These are phyloP conservation scores for Microsporum ferrugineum DNA, from an alignment of 2,329 filamentous ascomycete genomes.

Conservation along the genomic window DNA sequence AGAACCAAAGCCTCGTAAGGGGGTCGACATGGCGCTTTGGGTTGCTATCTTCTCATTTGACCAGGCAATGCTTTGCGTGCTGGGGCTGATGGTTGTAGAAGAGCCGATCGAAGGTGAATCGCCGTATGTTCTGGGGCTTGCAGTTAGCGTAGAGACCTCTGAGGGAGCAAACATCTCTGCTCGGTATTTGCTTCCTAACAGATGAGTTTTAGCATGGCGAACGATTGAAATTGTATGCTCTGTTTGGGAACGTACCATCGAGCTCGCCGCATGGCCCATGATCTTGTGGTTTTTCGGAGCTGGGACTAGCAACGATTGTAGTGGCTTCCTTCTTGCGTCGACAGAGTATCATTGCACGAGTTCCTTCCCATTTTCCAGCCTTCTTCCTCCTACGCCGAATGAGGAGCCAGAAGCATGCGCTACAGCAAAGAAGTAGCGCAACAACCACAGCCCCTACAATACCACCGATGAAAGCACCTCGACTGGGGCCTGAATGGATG, in stretches of 20 bases:
- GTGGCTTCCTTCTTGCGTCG: background rate
- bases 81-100: background rate
- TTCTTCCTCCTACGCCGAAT: conserved; percentile 5
- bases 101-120: background rate
- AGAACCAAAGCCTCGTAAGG: background rate
- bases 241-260: background rate
- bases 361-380: background rate
- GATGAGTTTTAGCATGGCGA: background rate
- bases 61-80: background rate
- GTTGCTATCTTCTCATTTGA: background rate
- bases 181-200: background rate
- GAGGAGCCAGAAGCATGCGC: conserved; percentile 2
- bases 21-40: background rate
- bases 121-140: background rate
- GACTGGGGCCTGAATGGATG: background rate
- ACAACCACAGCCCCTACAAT: background rate
- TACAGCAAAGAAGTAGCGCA: background rate
- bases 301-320: background rate
- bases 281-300: too few species aligned
- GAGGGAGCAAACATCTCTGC: background rate
- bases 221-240: background rate
- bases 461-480: conserved; percentile 3
- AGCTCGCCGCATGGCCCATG: background rate
- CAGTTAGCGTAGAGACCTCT: background rate
- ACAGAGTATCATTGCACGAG: background rate